Base-by-base conservation (phyloP, 2,329 filamentous ascomycete species). In the Ophiognomonia clavigignenti-juglandacearum region DNA sequence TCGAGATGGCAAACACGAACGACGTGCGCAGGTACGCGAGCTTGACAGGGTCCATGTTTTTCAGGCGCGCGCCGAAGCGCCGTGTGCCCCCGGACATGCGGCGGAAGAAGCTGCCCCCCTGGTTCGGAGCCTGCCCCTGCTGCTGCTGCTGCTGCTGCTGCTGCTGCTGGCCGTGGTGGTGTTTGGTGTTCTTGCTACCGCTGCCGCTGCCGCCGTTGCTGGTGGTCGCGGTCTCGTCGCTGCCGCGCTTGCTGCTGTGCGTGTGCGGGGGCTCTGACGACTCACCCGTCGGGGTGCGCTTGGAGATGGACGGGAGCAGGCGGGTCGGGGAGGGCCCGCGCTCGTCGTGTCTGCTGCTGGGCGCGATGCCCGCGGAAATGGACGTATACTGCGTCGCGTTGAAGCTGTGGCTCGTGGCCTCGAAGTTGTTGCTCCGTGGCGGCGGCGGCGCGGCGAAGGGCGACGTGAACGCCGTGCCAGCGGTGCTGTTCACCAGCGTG, bases 21-120 rank as follows among this genome's bases (percentile, higher is more conserved):
- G 76, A 80, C 7, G 78, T 82, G 13, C 77, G 72, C 36, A 82
- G 67, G 56, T 82, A 82, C 9, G 78, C 77, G 4, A 79, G 65
- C 66, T 82, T 82, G 54, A 82, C 69, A 1, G 77, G 76, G 60
- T 82, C 78, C 54, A 73, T 64, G 56, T 67, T 60, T 46, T 58
- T 59, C 34, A 75, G 64, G 49, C 62, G 63, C 39, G 53, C 48
- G 2, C 49, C 39, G 50, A 69, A 60, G 27, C 35, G 54, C 24
- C 46, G 34, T 10, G 32, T 31, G 3, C 37, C 29, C 2, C 35
- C 29, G 2, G 49, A 24, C 18, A 54, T 47, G 8, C 51, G 48
- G 19, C 55, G 53, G 16, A 54, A 44, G 19, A 53, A 8, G 16
- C 45, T 37, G 6, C 39, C 14, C n/a, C n/a, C n/a, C n/a, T n/a